phyloP scores from a whole-genome alignment of 495 filamentous ascomycete species.

The Hyaloscypha hepaticicola region DNA sequence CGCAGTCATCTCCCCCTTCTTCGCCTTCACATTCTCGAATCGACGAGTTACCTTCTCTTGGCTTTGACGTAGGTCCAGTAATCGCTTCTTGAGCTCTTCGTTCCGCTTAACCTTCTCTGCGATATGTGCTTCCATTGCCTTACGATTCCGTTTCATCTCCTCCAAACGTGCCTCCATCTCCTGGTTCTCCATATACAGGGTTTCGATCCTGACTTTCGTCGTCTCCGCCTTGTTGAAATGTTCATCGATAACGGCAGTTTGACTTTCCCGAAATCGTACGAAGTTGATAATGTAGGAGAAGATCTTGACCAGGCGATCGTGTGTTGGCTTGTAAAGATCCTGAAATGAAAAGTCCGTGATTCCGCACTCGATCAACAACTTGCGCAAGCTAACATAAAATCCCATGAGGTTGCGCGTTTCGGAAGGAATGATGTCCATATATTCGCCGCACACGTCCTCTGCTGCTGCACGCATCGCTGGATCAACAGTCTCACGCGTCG shows the following conservation, averaged over 20 bases:
- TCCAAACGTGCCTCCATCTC: slow-evolving; percentile 76
- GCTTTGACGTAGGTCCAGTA: slow-evolving; percentile 72
- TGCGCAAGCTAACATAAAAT: slow-evolving; percentile 78
- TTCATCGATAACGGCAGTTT: slow-evolving; percentile 80
- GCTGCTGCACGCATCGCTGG: slow-evolving; percentile 90
- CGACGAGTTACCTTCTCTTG: slow-evolving; percentile 78
- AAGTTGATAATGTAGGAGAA: slow-evolving; percentile 98
- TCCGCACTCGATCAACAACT: slow-evolving; percentile 80
- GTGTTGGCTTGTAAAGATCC: slow-evolving; percentile 85
- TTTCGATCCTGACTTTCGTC: slow-evolving; percentile 82
- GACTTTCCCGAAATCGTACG: slow-evolving; percentile 90
- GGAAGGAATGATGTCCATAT: slow-evolving; percentile 74
- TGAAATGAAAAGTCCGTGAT: slow-evolving; percentile 91
- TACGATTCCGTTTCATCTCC: slow-evolving; percentile 74
- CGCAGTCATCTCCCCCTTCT: slow-evolving; percentile 68
- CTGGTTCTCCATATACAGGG: slow-evolving; percentile 81
- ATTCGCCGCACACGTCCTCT: slow-evolving; percentile 77
- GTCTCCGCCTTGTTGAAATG: slow-evolving; percentile 87
- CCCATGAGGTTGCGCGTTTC: slow-evolving; percentile 92
- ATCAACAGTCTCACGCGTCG: slow-evolving; percentile 84
- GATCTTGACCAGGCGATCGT: slow-evolving; percentile 82
- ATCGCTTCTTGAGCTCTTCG: slow-evolving; percentile 74
- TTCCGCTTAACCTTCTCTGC: slow-evolving; percentile 80
- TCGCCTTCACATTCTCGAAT: slow-evolving; percentile 70
- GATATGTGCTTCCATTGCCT: slow-evolving; percentile 73